Evolutionary conservation across 2,329 filamentous ascomycete genomes (phyloP), one percentile per base, ranked within the genome.

Genomic region (Ustilaginoidea virens): DNA sequence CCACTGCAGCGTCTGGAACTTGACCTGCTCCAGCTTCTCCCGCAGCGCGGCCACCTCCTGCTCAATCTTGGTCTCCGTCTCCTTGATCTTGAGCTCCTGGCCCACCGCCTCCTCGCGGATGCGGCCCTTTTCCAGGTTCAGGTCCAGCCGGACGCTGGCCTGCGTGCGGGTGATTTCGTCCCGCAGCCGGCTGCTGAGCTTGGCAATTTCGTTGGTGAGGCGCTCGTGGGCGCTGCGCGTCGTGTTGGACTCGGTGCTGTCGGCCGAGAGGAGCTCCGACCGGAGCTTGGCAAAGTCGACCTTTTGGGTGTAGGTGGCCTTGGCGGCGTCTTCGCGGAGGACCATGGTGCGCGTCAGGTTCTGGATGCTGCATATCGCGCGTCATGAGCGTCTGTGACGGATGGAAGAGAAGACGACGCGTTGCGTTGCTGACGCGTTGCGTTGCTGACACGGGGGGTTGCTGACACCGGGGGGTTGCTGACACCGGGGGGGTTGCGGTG

Each of bases 261-360:
- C 90, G 28, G 86, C 78, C 5, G 83, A 86, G 14, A 94, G 70
- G 14, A 98, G 74, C 55, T 98, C 90, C 33, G 83, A 92, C 40
- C 90, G 82, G 24, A 96, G 74, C 61, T 96, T 94, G 36, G 87
- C 86, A 49, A 98, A 96, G 58, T 98, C 90, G 38, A 96, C 90
- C 55, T 96, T 96, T 51, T 96, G 74, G 2, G 74, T 76, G 51
- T 80, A 80, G 3, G 73, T 78, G 17, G 80, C 77, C 47, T 81
- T 80, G 46, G 82, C 80, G 37, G 82, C 73, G 57, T 93, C 90
- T 58, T 98, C 90, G 46, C 86, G 82, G 26, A 93, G 70, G 23
- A 98, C 90, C 90, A 98, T 98, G 11, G 87, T 96, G 38, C 87
- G 76, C 1, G 87, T 96, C 28, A 98, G 68, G 55, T 96, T 96